Conservation (phyloP, 2,329 filamentous ascomycete species). For the Aspergillus vadensis region DNA sequence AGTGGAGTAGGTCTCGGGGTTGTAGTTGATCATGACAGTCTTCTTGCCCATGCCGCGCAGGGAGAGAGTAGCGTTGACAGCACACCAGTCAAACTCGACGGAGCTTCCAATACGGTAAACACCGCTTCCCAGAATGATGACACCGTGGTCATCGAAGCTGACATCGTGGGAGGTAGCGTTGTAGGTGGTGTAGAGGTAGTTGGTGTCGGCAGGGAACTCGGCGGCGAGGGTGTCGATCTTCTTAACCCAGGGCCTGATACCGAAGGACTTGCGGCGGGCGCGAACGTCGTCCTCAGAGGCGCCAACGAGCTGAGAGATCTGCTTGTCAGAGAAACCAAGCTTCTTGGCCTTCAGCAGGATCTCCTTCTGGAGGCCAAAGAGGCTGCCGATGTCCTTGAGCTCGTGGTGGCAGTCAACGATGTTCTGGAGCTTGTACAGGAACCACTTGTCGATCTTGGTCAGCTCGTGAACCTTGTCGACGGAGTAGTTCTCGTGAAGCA, state of each 20-base stretch:
- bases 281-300: constrained; percentile 88
- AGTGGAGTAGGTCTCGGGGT: constrained; percentile 78
- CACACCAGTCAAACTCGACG: constrained; percentile 99
- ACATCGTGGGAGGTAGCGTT: constrained; percentile 94
- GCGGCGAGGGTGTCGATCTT: constrained; percentile 97
- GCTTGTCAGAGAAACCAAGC: constrained; percentile 94
- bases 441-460: constrained; percentile 99
- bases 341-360: constrained; percentile 92
- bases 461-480: constrained; percentile 90
- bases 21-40: constrained; percentile 96
- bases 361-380: constrained; percentile 85
- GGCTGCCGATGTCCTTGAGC: constrained; percentile 78
- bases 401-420: constrained; percentile 88
- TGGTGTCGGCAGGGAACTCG: constrained; percentile 92
- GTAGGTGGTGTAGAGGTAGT: constrained; percentile 97
- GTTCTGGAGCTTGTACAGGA: constrained; percentile 97
- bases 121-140: constrained; percentile 85
- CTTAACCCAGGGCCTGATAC: constrained; percentile 94
- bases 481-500: constrained; percentile 94
- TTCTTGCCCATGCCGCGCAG: constrained; percentile 88
- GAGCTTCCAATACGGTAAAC: constrained; percentile 98
- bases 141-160: constrained; percentile 88
- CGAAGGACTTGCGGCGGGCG: constrained; percentile 78
- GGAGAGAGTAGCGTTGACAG: constrained; percentile 83
- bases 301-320: constrained; percentile 84